A percentile compares a stretch with the other conserved stretches of the same genome.
Evolutionary conservation across 176 grass and related monocot genomes (phyloP).

Genomic region (Carex littledalei): DNA sequence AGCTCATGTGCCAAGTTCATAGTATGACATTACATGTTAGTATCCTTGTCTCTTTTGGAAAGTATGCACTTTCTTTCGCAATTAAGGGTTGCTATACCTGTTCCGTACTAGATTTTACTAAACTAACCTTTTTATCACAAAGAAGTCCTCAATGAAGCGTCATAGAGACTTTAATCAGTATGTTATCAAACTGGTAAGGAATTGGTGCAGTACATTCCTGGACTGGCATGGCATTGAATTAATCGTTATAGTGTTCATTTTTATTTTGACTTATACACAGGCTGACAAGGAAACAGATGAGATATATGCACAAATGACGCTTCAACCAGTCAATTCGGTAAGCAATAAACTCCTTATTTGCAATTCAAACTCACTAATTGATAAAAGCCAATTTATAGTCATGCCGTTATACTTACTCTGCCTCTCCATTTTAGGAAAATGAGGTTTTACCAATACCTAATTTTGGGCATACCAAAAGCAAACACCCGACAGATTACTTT

Average conservation of each 20-base stretch:
- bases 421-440: constrained; percentile 56
- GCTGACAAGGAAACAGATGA: constrained; percentile 97
- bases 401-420: not conserved
- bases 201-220: not conserved
- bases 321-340: constrained; percentile 86
- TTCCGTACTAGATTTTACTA: not conserved
- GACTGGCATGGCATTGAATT: not conserved
- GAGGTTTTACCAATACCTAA: constrained; percentile 85
- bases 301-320: constrained; percentile 93
- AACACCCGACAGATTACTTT: constrained; percentile 86
- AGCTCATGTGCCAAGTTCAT: constrained; percentile 94
- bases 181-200: not conserved
- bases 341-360: constrained; percentile 29
- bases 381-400: not conserved
- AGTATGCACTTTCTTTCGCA: not conserved
- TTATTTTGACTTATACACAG: constrained; percentile 20
- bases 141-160: not conserved
- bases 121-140: not conserved
- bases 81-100: not conserved
- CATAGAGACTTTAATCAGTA: not conserved
- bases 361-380: not conserved
- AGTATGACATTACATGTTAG: constrained; percentile 87
- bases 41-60: not conserved
- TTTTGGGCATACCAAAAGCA: constrained; percentile 73
- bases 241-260: not conserved